Base-by-base conservation (phyloP, 2,329 filamentous ascomycete species). In the Ceratocystis eucalypticola region DNA sequence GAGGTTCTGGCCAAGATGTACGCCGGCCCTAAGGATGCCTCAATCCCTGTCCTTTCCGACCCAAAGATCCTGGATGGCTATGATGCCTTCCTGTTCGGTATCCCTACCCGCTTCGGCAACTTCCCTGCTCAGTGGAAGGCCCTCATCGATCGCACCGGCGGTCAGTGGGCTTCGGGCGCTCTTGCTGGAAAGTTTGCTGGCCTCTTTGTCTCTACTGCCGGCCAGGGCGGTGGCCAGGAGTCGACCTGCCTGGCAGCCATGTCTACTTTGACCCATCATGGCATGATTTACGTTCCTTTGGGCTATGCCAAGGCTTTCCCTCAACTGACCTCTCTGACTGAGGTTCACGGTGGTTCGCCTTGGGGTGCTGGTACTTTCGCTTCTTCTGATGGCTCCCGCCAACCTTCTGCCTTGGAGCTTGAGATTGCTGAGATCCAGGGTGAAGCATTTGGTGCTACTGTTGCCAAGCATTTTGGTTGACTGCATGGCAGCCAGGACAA, bases 341-440 rank as follows among this genome's bases (percentile, higher is more conserved):
- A 96, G 80, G 82, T 94, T 69, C 89, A 89, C 75, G 94, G 94
- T 73, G 94, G 94, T 69, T 85, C 83, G 69, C 82, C 94, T 48
- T 99, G 94, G 94, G 94, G 93, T 72, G 92, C 93, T 44, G 94
- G 94, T 74, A 96, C 93, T 70, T 95, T 96, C 72, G 81, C 92
- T 69, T 85, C 75, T 69, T 80, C 74, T 68, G 91, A 96, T 72
- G 94, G 94, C 72, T 90, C 88, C 68, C 88, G 94, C 73, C 87
- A 93, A 81, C 94, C 94, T 62, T 79, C 81, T 17, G 74, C 79
- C 7, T 81, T 84, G 71, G 94, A 99, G 81, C 79, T 96, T 69
- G 81, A 88, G 76, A 74, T 97, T 69, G 94, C 94, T 68, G 82
- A 80, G 69, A 82, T 83, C 71, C 94, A 99, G 80, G 94, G 94